phyloP scores from a whole-genome alignment of 345 rosid genomes.

The Lenwebbia sp. region DNA sequence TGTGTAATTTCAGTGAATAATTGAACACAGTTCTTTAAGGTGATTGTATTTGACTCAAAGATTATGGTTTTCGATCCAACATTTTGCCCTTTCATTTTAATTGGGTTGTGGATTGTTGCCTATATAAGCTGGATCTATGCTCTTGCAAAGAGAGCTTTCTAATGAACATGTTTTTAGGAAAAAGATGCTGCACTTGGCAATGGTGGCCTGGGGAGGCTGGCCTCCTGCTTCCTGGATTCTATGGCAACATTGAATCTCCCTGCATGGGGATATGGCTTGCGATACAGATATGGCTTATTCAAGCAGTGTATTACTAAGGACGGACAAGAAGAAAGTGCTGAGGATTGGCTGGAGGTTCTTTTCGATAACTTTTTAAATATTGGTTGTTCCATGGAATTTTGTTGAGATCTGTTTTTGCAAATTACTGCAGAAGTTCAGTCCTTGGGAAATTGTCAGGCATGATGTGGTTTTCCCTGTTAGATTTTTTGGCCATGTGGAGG shows the following conservation, averaged over 20 bases:
- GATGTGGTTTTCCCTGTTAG: constrained; percentile 80
- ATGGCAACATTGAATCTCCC: constrained; percentile 96
- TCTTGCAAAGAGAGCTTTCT: not conserved
- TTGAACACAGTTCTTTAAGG: not conserved
- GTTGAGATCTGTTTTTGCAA: constrained; percentile 8
- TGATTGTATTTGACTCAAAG: not conserved
- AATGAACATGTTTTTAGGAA: constrained; percentile 36
- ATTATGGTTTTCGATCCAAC: not conserved
- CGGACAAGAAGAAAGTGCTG: constrained; percentile 93
- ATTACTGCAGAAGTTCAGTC: constrained; percentile 86
- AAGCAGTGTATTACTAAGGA: constrained; percentile 75
- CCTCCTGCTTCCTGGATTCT: constrained; percentile 93
- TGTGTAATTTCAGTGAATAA: not conserved
- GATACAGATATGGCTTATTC: constrained; percentile 89
- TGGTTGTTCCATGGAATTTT: not conserved
- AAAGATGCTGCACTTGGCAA: constrained; percentile 98
- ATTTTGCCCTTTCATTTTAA: not conserved
- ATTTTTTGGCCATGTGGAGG: constrained; percentile 69
- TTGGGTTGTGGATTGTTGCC: not conserved
- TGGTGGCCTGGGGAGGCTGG: constrained; percentile 97
- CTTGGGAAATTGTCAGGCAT: constrained; percentile 98
- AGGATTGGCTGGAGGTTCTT: constrained; percentile 98
- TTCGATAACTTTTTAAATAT: not conserved
- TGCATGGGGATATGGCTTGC: constrained; percentile 98
- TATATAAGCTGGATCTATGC: not conserved